Percentiles rank a stretch among this genome's conserved stretches.
These are phyloP conservation scores for Camelina hispida DNA, from an alignment of 345 rosid genomes.

Conservation along the genomic window DNA sequence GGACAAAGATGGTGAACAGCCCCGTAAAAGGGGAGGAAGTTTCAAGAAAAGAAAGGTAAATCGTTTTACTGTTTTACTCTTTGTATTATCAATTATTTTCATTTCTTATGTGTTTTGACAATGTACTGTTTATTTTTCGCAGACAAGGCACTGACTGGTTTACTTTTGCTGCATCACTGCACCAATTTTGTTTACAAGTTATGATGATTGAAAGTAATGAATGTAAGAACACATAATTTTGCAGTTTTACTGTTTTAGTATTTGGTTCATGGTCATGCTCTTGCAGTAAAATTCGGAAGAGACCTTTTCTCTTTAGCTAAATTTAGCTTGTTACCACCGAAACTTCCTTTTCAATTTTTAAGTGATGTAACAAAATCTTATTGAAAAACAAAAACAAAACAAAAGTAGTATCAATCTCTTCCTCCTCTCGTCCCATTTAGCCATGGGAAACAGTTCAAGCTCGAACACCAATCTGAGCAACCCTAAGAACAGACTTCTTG, in stretches of 20 bases:
- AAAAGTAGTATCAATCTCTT: neutral
- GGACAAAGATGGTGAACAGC: constrained; percentile 47
- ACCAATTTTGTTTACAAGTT: constrained; percentile 25
- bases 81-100: neutral
- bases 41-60: constrained; percentile 72
- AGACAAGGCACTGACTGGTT: constrained; percentile 41
- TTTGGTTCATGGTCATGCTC: constrained; percentile 27
- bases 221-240: neutral
- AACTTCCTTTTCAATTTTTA: constrained; percentile 12
- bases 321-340: constrained; percentile 3
- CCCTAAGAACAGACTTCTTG: constrained; percentile 29
- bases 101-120: constrained; percentile 18
- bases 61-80: neutral
- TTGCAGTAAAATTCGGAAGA: constrained; percentile 34
- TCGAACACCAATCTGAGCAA: constrained; percentile 21
- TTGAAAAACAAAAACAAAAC: neutral
- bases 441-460: constrained; percentile 43
- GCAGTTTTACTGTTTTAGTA: neutral
- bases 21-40: constrained; percentile 51
- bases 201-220: constrained; percentile 19
- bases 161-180: constrained; percentile 2
- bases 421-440: constrained; percentile 7
- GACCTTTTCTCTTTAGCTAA: constrained; percentile 33
- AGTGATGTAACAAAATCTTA: constrained; percentile 28
- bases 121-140: constrained; percentile 25